Conservation (phyloP, 2,329 filamentous ascomycete genomes). For the Pseudocercospora musae region DNA sequence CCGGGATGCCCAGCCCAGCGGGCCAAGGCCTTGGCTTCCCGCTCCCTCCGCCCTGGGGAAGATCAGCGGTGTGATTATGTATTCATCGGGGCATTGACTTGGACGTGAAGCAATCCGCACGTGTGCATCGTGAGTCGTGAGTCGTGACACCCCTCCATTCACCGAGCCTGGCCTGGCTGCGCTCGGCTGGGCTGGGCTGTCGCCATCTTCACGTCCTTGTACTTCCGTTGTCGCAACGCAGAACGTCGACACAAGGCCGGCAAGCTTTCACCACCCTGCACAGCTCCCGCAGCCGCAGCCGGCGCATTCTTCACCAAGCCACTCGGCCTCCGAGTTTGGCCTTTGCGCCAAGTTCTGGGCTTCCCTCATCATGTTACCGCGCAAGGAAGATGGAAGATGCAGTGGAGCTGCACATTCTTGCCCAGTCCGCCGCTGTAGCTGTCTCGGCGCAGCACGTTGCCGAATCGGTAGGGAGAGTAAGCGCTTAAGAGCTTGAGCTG, state of each 20-base stretch:
- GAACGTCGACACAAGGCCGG: conserved; percentile 8
- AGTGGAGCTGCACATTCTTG: conserved; percentile 10
- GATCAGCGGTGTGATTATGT: too few species aligned
- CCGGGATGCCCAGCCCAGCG: conserved; percentile 2
- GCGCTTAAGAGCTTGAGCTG: conserved; percentile 4
- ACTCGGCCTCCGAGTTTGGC: conserved; percentile 8
- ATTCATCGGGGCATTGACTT: too few species aligned
- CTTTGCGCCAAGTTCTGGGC: conserved; percentile 6
- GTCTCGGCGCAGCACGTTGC: neutral
- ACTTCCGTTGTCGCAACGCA: neutral
- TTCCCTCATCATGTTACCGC: conserved; percentile 9
- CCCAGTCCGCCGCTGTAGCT: conserved; percentile 5
- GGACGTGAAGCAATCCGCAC: neutral
- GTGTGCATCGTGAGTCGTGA: neutral
- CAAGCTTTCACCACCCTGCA: conserved; percentile 11
- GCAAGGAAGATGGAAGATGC: neutral
- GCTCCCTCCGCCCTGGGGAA: conserved; percentile 5
- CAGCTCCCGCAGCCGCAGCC: conserved; percentile 9
- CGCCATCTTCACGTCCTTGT: neutral
- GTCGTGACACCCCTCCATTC: neutral
- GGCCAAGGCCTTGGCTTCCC: conserved; percentile 3
- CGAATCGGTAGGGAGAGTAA: neutral
- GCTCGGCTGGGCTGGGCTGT: conserved; percentile 2
- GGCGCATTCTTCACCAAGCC: conserved; percentile 12
- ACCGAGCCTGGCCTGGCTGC: neutral